phyloP scores from a whole-genome alignment of 164 flowering plant genomes.

The Umbilicus rupestris region DNA sequence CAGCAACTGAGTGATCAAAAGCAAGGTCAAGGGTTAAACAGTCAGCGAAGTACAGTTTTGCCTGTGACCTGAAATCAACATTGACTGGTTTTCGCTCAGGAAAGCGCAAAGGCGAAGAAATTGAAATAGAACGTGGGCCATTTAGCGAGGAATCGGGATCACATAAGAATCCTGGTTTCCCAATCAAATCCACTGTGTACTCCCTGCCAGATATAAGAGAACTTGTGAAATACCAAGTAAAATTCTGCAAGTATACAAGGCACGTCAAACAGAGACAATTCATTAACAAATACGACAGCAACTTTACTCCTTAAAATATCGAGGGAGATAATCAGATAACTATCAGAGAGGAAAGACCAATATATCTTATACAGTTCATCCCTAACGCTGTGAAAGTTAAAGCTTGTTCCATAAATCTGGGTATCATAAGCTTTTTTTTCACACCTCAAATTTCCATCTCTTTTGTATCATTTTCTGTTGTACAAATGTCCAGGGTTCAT shows the following conservation, averaged over 20 bases:
- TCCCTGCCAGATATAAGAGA: not conserved
- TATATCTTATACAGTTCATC: not conserved
- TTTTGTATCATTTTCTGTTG: not conserved
- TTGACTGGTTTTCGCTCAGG: conserved; percentile 58
- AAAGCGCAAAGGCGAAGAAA: conserved; percentile 30
- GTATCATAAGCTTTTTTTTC: not conserved
- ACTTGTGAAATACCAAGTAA: not conserved
- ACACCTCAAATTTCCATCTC: no score
- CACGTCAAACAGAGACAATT: not conserved
- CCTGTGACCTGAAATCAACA: conserved; percentile 69
- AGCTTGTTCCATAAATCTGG: not conserved
- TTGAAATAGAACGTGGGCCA: conserved; percentile 5
- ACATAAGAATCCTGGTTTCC: conserved; percentile 9
- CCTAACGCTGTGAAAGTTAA: not conserved
- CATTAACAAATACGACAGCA: not conserved
- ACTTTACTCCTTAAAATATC: not conserved
- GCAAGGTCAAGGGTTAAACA: conserved; percentile 57
- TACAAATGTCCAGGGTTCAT: not conserved
- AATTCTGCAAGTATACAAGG: not conserved
- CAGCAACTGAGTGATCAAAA: conserved; percentile 57
- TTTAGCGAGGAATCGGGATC: conserved; percentile 10
- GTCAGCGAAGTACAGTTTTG: conserved; percentile 75
- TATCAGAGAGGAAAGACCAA: not conserved
- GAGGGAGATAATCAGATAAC: not conserved
- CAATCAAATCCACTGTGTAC: conserved; percentile 8